Conservation (phyloP, 495 filamentous ascomycete genomes). For the Physcia stellaris region DNA sequence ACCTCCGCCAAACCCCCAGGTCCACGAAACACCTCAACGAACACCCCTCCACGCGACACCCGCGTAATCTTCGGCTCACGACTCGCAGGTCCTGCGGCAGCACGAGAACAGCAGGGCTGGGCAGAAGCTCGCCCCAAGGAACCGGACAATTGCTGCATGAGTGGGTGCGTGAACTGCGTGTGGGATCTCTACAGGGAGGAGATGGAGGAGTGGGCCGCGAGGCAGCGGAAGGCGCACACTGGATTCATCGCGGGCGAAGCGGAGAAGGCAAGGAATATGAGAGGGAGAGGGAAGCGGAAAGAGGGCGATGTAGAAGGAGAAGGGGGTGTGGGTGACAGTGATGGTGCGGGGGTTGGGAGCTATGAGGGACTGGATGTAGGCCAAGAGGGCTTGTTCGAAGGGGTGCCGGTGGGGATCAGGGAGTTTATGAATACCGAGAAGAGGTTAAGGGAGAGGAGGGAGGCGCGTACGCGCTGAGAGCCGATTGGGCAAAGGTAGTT, state of each 20-base stretch:
- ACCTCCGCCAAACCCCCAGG: not conserved
- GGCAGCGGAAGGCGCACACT: slow-evolving; percentile 35
- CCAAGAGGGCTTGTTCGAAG: slow-evolving; percentile 56
- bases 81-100: slow-evolving; percentile 48
- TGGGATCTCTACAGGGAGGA: slow-evolving; percentile 89
- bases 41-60: slow-evolving; percentile 12
- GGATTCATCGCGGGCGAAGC: slow-evolving; percentile 12
- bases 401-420: slow-evolving; percentile 81
- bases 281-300: slow-evolving; percentile 27
- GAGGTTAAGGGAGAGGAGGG: slow-evolving; percentile 58
- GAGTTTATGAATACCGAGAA: slow-evolving; percentile 99
- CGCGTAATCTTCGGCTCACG: slow-evolving; percentile 63
- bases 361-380: too few relatives aligned
- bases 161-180: slow-evolving; percentile 92
- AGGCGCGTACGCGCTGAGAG: not conserved
- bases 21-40: slow-evolving; percentile 4
- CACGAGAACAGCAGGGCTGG: slow-evolving; percentile 31
- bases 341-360: slow-evolving; percentile 56
- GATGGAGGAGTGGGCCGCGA: slow-evolving; percentile 72
- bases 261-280: slow-evolving; percentile 17
- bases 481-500: too few relatives aligned
- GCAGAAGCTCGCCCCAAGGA: slow-evolving; percentile 49
- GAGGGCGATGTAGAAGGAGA: slow-evolving; percentile 28
- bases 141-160: slow-evolving; percentile 99
- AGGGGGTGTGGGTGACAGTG: slow-evolving; percentile 67